phyloP scores from a whole-genome alignment of 2,329 filamentous ascomycete species.

The Blumeria hordei region DNA sequence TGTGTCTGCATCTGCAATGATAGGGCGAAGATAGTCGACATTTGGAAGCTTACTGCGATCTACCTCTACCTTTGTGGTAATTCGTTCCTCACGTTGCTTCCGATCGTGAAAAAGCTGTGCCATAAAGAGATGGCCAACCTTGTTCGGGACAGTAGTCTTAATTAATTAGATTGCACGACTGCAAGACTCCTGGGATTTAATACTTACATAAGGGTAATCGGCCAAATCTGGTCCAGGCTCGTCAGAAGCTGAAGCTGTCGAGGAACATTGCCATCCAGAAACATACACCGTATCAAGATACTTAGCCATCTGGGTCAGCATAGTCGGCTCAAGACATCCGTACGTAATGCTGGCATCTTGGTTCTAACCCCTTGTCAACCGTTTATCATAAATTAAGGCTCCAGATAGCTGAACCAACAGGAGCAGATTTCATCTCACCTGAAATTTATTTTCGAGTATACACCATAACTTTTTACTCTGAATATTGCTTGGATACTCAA shows the following conservation, averaged over 20 bases:
- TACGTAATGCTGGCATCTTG: conserved; percentile 83
- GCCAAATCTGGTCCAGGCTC: conserved; percentile 95
- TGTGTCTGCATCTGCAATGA: conserved; percentile 91
- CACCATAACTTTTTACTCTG: conserved; percentile 89
- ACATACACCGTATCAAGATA: conserved; percentile 97
- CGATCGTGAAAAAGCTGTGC: conserved; percentile 98
- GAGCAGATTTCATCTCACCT: conserved; percentile 23
- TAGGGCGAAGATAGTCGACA: conserved; percentile 82
- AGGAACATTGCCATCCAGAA: conserved; percentile 95
- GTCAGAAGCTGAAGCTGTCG: conserved; percentile 80
- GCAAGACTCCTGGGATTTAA: not conserved
- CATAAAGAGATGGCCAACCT: conserved; percentile 93
- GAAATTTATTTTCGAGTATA: conserved; percentile 67
- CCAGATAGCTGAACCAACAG: too few species aligned
- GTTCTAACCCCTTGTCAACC: conserved; percentile 24
- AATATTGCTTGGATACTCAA: conserved; percentile 74
- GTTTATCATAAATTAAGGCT: not conserved
- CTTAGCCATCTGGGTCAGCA: conserved; percentile 98
- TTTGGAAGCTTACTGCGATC: conserved; percentile 53
- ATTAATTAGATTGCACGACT: conserved; percentile 4
- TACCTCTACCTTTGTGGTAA: conserved; percentile 42
- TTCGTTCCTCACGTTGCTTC: conserved; percentile 88
- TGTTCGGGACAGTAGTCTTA: conserved; percentile 92
- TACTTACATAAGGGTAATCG: conserved; percentile 71
- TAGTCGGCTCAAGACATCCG: conserved; percentile 89